phyloP scores from a whole-genome alignment of 192 early-diverging fungal genomes.

The Coemansia sp. region DNA sequence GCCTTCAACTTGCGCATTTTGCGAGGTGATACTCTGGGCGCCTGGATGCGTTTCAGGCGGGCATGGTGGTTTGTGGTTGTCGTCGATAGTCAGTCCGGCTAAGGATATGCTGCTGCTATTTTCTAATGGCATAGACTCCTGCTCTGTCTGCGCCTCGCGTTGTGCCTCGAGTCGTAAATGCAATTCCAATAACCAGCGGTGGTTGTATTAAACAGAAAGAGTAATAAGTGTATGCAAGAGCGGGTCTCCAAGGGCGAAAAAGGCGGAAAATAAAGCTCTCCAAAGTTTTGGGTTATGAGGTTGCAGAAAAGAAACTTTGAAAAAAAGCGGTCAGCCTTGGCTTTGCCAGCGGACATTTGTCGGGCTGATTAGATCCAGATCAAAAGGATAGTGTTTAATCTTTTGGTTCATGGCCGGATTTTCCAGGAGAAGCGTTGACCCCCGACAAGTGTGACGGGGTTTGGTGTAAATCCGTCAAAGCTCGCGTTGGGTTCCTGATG shows the following conservation, averaged over 20 bases:
- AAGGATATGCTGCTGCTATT: constrained; percentile 12
- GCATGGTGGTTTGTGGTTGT: neutral
- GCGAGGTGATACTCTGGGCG: neutral
- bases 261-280: neutral
- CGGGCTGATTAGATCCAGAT: too few species aligned
- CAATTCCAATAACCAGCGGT: neutral
- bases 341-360: too few species aligned
- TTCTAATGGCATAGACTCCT: constrained; percentile 23
- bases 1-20: neutral
- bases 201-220: neutral
- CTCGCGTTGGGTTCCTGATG: too few species aligned
- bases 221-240: neutral
- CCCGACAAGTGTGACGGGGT: too few species aligned
- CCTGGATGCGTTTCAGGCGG: constrained; percentile 5
- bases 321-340: neutral
- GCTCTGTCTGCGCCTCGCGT: constrained; percentile 3
- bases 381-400: too few species aligned
- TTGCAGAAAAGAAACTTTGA: neutral
- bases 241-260: neutral
- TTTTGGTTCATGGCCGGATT: too few species aligned
- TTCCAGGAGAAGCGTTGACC: too few species aligned
- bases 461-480: too few species aligned
- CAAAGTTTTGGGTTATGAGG: neutral
- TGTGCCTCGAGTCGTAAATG: neutral
- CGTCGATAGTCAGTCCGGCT: constrained; percentile 11